phyloP scores from a whole-genome alignment of 306 rosid genomes.

The Glycine latifolia region DNA sequence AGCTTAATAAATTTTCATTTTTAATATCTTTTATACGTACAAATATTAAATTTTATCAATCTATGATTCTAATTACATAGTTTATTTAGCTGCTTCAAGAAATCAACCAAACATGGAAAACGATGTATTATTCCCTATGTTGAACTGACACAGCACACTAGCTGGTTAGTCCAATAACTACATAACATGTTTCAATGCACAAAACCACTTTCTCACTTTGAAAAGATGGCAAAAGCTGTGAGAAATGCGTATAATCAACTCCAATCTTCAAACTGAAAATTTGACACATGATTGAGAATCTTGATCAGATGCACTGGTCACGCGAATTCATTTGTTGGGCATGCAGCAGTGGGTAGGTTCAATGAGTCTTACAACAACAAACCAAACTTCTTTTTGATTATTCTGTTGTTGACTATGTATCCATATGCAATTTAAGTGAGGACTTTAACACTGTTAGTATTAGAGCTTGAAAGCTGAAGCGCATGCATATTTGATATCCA shows the following conservation, averaged over 20 bases:
- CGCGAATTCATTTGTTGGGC: background rate
- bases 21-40: background rate
- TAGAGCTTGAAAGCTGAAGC: background rate
- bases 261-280: constrained; percentile 5
- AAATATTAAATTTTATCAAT: background rate
- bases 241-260: constrained; percentile 2
- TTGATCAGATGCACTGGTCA: background rate
- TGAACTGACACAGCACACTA: background rate
- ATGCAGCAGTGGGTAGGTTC: constrained; percentile 10
- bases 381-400: background rate
- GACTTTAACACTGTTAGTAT: background rate
- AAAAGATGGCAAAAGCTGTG: background rate
- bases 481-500: background rate
- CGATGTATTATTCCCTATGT: background rate
- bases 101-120: background rate
- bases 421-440: background rate
- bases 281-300: constrained; percentile 12
- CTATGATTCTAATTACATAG: too few relatives aligned
- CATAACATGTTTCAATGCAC: background rate
- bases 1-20: background rate
- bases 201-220: background rate
- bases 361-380: background rate
- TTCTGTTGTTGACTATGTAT: background rate
- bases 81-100: background rate
- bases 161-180: background rate